A percentile compares a stretch with the other conserved stretches of the same genome.
phyloP scores from a whole-genome alignment of 805 yeast species.

The Zygotorulaspora danielsina region DNA sequence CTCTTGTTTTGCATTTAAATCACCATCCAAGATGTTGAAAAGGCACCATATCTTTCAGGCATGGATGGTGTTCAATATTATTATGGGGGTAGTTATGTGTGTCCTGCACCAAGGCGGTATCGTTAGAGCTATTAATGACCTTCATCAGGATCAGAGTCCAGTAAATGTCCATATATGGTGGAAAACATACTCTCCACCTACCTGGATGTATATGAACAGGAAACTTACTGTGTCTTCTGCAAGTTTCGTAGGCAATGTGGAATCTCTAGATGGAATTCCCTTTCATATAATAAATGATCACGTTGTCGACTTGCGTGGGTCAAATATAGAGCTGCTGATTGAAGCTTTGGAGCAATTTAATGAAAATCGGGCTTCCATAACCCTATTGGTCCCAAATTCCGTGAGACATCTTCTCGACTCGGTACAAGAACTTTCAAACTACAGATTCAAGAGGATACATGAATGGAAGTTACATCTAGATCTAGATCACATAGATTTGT shows the following conservation, averaged over 20 bases:
- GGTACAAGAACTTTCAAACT: conserved; percentile 7
- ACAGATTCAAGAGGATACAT: conserved; percentile 32
- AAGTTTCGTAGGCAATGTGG: conserved; percentile 19
- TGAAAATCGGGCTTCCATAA: conserved; percentile 4
- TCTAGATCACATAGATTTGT: conserved; percentile 66
- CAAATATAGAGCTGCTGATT: conserved; percentile 31
- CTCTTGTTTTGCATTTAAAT: conserved; percentile 45
- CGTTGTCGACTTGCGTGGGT: conserved; percentile 47
- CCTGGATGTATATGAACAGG: conserved; percentile 58
- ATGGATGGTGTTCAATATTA: conserved; percentile 64
- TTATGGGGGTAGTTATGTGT: conserved; percentile 67
- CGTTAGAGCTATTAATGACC: conserved; percentile 45
- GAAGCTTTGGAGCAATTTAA: conserved; percentile 21
- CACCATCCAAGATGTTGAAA: conserved; percentile 20
- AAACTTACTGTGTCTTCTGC: conserved; percentile 26
- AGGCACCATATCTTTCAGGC: conserved; percentile 23
- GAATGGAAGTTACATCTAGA: conserved; percentile 52
- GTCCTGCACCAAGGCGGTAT: conserved; percentile 88
- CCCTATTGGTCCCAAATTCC: conserved; percentile 24
- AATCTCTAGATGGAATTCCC: conserved; percentile 20
- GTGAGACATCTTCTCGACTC: conserved; percentile 9
- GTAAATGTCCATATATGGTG: conserved; percentile 66
- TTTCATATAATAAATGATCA: conserved; percentile 18
- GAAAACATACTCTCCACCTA: conserved; percentile 92
- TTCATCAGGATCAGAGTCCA: not conserved